phyloP scores from a whole-genome alignment of 306 rosid genomes.

The Fragaria iinumae region DNA sequence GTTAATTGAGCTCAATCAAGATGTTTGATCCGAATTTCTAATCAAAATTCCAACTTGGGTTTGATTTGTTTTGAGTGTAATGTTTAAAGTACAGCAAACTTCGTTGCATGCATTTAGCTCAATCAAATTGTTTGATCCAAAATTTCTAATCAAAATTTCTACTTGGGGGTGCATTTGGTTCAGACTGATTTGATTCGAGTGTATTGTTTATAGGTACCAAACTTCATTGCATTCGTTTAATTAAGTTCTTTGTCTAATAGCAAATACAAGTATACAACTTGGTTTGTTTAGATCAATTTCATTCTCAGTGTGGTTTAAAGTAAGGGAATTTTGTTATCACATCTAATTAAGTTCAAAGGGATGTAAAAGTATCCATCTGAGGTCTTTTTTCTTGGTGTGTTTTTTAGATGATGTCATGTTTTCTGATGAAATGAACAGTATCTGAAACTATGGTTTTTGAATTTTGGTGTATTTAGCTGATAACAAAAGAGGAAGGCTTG shows the following conservation, averaged over 20 bases:
- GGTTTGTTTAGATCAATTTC: neutral
- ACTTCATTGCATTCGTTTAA: neutral
- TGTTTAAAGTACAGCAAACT: neutral
- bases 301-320: neutral
- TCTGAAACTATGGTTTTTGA: slow-evolving; percentile 27
- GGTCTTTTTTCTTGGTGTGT: neutral
- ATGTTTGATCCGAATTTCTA: slow-evolving; percentile 11
- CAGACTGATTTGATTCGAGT: no score
- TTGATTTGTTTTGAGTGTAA: neutral
- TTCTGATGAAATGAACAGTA: neutral
- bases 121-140: no score
- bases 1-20: neutral
- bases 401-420: neutral
- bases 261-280: neutral
- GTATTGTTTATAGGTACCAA: neutral
- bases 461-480: slow-evolving; percentile 50
- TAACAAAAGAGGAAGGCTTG: slow-evolving; percentile 87
- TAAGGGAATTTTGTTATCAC: neutral
- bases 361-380: neutral
- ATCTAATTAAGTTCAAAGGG: neutral
- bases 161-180: no score
- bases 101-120: neutral
- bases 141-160: no score
- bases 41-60: slow-evolving; percentile 6
- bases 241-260: neutral